phyloP scores from a whole-genome alignment of 2,329 filamentous ascomycete species.

The Cladosporium sphaerospermum region DNA sequence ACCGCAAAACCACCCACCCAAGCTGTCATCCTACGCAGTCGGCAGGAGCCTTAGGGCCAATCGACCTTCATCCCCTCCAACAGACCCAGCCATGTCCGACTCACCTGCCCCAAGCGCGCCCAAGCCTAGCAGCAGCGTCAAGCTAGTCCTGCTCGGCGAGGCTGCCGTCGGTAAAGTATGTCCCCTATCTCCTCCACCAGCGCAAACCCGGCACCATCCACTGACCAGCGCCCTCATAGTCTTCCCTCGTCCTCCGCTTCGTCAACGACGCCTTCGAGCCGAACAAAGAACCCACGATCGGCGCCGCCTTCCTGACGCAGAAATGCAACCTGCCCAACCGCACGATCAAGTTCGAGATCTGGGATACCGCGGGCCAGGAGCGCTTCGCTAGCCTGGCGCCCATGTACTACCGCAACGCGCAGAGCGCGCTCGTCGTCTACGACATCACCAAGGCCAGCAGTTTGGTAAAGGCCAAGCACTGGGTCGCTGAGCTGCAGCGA shows the following conservation, averaged over 20 bases:
- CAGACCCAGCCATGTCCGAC: slow-evolving; percentile 58
- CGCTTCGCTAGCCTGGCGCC: slow-evolving; percentile 92
- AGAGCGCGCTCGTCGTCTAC: slow-evolving; percentile 96
- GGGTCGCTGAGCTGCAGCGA: slow-evolving; percentile 94
- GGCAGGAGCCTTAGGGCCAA: slow-evolving; percentile 26
- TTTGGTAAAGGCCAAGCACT: slow-evolving; percentile 94
- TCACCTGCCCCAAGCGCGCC: slow-evolving; percentile 55
- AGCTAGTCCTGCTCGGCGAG: slow-evolving; percentile 95
- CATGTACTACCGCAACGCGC: slow-evolving; percentile 99
- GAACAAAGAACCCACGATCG: slow-evolving; percentile 99
- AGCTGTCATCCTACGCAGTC: slow-evolving; percentile 24
- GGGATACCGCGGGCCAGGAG: slow-evolving; percentile 97
- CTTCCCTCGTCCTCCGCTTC: slow-evolving; percentile 93
- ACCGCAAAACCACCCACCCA: slow-evolving; percentile 12
- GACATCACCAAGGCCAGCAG: slow-evolving; percentile 95
- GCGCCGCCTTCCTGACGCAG: slow-evolving; percentile 95
- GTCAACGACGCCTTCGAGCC: slow-evolving; percentile 99
- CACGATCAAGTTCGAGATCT: slow-evolving; percentile 69
- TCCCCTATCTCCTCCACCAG: not conserved
- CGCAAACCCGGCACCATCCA: slow-evolving; percentile 2
- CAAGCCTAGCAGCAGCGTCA: slow-evolving; percentile 99
- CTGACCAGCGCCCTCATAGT: slow-evolving; percentile 47
- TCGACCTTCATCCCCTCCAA: slow-evolving; percentile 15
- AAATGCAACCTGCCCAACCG: slow-evolving; percentile 94
- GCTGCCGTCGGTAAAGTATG: slow-evolving; percentile 95